Evolutionary conservation across 805 yeast species (phyloP).

Genomic region (Brettanomyces anomalus): DNA sequence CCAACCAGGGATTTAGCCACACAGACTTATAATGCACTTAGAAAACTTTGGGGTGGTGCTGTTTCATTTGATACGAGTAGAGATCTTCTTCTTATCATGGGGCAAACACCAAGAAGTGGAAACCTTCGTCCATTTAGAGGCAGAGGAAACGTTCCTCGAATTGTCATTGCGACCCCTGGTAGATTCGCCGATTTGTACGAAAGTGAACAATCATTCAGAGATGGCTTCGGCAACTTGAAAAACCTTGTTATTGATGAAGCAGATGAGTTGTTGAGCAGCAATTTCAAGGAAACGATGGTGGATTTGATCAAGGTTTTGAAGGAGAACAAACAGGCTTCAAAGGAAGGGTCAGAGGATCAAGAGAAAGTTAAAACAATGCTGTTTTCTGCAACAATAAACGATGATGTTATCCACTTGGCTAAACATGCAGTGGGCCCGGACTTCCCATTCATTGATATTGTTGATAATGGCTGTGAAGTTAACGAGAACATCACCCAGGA

Average conservation of each 20-base stretch:
- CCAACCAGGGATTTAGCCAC: conserved; percentile 90
- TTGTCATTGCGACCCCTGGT: conserved; percentile 87
- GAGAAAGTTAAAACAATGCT: conserved; percentile 46
- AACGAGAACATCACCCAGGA: conserved; percentile 73
- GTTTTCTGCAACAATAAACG: conserved; percentile 83
- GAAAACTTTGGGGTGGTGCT: conserved; percentile 30
- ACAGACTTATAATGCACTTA: conserved; percentile 63
- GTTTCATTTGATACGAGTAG: background rate
- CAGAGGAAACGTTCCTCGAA: conserved; percentile 35
- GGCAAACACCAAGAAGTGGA: conserved; percentile 42
- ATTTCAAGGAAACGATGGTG: conserved; percentile 61
- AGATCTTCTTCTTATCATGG: conserved; percentile 20
- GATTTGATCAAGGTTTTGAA: conserved; percentile 42
- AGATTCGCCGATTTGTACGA: conserved; percentile 57
- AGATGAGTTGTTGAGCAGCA: conserved; percentile 74
- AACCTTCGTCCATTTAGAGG: conserved; percentile 18
- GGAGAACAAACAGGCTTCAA: conserved; percentile 13
- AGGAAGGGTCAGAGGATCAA: conserved; percentile 13
- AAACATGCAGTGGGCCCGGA: conserved; percentile 40
- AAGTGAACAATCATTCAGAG: conserved; percentile 33
- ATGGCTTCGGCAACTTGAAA: conserved; percentile 43
- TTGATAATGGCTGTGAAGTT: conserved; percentile 48
- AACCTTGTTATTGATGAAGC: conserved; percentile 85
- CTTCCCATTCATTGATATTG: conserved; percentile 54
- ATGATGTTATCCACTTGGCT: conserved; percentile 60